Evolutionary conservation across 1,139 yeast species (phyloP).

Genomic region (Wickerhamiella infanticola): DNA sequence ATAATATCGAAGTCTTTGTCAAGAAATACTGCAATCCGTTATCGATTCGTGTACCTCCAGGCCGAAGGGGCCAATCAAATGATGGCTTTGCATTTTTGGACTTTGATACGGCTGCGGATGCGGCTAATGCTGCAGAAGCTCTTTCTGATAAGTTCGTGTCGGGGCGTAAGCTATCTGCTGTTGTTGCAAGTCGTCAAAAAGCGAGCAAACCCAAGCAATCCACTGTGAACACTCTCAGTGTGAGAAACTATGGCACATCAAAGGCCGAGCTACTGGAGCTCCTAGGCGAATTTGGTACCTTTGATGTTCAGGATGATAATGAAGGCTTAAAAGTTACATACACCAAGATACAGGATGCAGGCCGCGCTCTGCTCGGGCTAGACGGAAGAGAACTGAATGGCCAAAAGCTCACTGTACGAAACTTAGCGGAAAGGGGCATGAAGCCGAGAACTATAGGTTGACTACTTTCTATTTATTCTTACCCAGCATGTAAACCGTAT

Average conservation of each 20-base stretch:
- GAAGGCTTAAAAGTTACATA: neutral
- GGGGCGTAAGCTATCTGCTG: constrained; percentile 15
- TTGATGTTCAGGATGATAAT: neutral
- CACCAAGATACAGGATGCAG: neutral
- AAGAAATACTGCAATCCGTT: constrained; percentile 36
- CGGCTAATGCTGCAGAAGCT: constrained; percentile 16
- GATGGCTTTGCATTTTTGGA: constrained; percentile 25
- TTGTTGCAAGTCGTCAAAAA: constrained; percentile 17
- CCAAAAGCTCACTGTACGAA: neutral
- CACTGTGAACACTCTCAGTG: neutral
- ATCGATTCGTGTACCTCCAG: constrained; percentile 15
- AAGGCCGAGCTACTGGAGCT: neutral
- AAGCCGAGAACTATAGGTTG: neutral
- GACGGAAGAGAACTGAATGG: neutral
- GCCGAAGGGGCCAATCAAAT: constrained; percentile 11
- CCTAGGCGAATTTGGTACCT: neutral
- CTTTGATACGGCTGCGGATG: constrained; percentile 16
- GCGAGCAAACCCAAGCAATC: neutral
- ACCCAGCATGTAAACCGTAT: constrained; percentile 33
- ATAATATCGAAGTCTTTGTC: constrained; percentile 22
- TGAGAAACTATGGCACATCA: neutral
- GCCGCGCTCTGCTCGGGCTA: neutral
- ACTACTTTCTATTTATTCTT: neutral
- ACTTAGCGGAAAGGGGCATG: neutral
- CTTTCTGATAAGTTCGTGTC: constrained; percentile 13